Evolutionary conservation across 345 rosid species (phyloP).

Genomic region (Aquilaria malaccensis): DNA sequence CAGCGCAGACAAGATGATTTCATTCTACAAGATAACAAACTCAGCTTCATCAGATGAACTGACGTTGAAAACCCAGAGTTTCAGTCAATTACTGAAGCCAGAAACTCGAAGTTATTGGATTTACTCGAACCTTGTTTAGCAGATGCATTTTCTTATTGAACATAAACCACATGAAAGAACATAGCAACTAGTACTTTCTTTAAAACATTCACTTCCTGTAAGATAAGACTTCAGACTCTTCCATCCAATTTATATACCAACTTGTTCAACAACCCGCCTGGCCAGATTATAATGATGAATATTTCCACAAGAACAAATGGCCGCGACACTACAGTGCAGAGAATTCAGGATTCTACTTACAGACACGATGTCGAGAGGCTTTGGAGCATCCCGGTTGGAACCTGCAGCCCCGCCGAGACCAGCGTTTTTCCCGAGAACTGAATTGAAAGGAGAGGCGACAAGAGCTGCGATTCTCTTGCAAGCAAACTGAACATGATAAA

Average conservation of each 20-base stretch:
- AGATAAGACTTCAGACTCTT: too few relatives aligned
- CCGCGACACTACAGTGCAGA: too few relatives aligned
- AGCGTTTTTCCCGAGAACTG: conserved; percentile 45
- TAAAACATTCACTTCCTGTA: too few relatives aligned
- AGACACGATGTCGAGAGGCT: conserved; percentile 78
- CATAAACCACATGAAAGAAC: not conserved
- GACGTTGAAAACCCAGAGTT: not conserved
- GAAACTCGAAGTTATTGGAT: too few relatives aligned
- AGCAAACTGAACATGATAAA: conserved; percentile 78
- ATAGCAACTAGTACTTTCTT: too few relatives aligned
- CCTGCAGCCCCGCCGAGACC: conserved; percentile 27
- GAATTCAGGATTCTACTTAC: conserved; percentile 24
- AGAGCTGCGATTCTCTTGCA: conserved; percentile 88
- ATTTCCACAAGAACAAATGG: too few relatives aligned
- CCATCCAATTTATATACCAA: not conserved
- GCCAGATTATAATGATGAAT: too few relatives aligned
- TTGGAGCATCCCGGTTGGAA: conserved; percentile 69
- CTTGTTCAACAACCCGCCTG: too few relatives aligned
- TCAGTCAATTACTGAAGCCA: not conserved
- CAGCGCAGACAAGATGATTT: conserved; percentile 68
- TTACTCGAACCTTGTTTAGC: not conserved
- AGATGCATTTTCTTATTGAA: not conserved
- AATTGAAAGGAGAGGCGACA: conserved; percentile 82
- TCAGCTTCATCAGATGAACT: conserved; percentile 2
- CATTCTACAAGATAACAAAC: conserved; percentile 44